Evolutionary conservation across 192 early-diverging fungal genomes (phyloP), one percentile per base, ranked within the genome.

Genomic region (Ambispora gerdemannii): DNA sequence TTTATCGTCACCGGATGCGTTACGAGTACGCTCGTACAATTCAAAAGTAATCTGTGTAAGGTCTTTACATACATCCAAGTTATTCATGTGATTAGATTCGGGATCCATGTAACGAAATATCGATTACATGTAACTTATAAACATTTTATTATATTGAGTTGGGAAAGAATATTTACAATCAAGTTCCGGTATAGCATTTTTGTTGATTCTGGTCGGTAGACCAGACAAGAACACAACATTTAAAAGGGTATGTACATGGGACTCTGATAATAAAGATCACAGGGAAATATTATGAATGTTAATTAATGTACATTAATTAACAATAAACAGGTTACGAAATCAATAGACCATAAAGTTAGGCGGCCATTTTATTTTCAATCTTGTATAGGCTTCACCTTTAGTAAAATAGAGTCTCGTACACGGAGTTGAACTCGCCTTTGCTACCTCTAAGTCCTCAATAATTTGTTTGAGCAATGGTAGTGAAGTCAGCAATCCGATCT

Each of bases 11-110:
- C 72, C 36, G 1, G 72, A 55, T 65, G 77, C 34, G 3, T 66
- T n/a, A 7, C 55, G 68, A 58, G 63, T 65, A 25, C 95, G 82
- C 82, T 97, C 95, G 64, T 97, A 95, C 2, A 98, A 78, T 77
- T 98, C 96, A 79, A 98, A 97, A 4, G 92, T 95, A 60, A 98
- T 98, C 70, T 98, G 96, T 1, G 96, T 97, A 53, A 98, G 76
- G 75, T 95, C 91, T 93, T 72, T 22, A 38, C 13, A 60, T n/a
- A n/a, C n/a, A n/a, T n/a, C n/a, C n/a, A n/a, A n/a, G n/a, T n/a
- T n/a, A n/a, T n/a, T n/a, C 38, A 15, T 43, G 38, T 43, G 71
- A 15, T 71, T 60, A 19, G 43, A n/a, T n/a, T n/a, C n/a, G n/a
- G n/a, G n/a, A n/a, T n/a, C n/a, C n/a, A n/a, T n/a, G n/a, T n/a